These are phyloP conservation scores for Ceratobasidium sp. DNA, from an alignment of 1,284 basidiomycete species.

Conservation along the genomic window DNA sequence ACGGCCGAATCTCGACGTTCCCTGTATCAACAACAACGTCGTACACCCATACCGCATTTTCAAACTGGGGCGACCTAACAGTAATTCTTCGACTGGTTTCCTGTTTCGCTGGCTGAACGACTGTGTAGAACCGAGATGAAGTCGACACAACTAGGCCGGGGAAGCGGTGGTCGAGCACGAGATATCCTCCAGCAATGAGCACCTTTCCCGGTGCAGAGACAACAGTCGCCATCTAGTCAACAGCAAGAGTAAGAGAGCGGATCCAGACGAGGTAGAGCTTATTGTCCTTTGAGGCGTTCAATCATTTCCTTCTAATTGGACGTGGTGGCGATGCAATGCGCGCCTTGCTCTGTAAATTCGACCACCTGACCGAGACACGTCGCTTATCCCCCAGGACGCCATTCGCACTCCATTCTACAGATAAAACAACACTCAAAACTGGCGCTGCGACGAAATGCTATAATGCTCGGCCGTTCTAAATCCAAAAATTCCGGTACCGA, in stretches of 20 bases:
- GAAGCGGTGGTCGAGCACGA: conserved; percentile 85
- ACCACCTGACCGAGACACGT: neutral
- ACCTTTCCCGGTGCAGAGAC: conserved; percentile 97
- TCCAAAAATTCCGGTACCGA: conserved; percentile 38
- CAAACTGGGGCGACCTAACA: conserved; percentile 92
- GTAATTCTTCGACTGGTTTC: conserved; percentile 55
- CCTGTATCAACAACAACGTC: conserved; percentile 50
- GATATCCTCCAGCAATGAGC: conserved; percentile 91
- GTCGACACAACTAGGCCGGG: conserved; percentile 89
- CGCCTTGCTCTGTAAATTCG: neutral
- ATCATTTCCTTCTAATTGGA: neutral
- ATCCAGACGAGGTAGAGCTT: neutral
- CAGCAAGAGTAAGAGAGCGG: neutral
- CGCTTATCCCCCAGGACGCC: neutral
- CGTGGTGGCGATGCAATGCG: conserved; percentile 6
- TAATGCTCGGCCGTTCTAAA: conserved; percentile 35
- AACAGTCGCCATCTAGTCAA: conserved; percentile 50
- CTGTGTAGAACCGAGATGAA: conserved; percentile 91
- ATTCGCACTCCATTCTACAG: neutral
- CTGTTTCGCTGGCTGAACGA: conserved; percentile 54
- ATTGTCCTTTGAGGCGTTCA: conserved; percentile 2
- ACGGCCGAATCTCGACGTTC: conserved; percentile 55
- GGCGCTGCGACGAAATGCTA: conserved; percentile 29
- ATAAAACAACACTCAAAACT: neutral
- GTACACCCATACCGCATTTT: conserved; percentile 81